phyloP scores from a whole-genome alignment of 257 asterid species.

The Misopates orontium region DNA sequence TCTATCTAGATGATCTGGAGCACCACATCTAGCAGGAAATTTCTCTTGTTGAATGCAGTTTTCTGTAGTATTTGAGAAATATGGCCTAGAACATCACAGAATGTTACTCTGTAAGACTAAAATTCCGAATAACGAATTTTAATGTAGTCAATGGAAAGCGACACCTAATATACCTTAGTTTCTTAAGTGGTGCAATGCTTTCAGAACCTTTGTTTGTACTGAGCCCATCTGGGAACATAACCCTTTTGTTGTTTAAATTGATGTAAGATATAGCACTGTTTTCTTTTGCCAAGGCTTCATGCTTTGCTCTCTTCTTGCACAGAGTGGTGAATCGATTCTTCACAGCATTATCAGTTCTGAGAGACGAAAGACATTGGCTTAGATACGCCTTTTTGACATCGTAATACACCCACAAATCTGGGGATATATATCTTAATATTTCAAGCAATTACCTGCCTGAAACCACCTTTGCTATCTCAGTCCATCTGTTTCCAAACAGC shows the following conservation, averaged over 20 bases:
- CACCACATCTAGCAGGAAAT: slow-evolving; percentile 42
- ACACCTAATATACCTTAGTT: slow-evolving; percentile 66
- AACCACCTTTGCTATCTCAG: slow-evolving; percentile 98
- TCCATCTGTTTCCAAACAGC: slow-evolving; percentile 95
- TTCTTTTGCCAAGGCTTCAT: slow-evolving; percentile 85
- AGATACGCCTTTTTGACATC: slow-evolving; percentile 13
- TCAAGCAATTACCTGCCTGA: slow-evolving; percentile 85
- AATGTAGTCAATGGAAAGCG: slow-evolving; percentile 14
- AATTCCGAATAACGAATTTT: slow-evolving; percentile 7
- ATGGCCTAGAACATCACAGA: slow-evolving; percentile 43
- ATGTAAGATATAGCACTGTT: slow-evolving; percentile 56
- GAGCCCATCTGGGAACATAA: slow-evolving; percentile 55
- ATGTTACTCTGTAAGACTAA: slow-evolving; percentile 21
- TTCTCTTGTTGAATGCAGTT: too few species aligned
- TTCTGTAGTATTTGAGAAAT: slow-evolving; percentile 40
- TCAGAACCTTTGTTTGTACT: slow-evolving; percentile 49
- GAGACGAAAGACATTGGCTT: slow-evolving; percentile 15
- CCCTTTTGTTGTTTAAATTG: slow-evolving; percentile 83
- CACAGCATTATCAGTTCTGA: slow-evolving; percentile 98
- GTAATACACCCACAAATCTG: slow-evolving; percentile 9
- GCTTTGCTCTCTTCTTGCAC: slow-evolving; percentile 92
- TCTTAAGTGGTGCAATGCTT: slow-evolving; percentile 56
- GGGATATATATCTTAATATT: slow-evolving; percentile 16
- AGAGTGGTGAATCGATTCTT: slow-evolving; percentile 96
- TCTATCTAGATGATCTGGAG: slow-evolving; percentile 50